Evolutionary conservation across 257 asterid species (phyloP), one percentile per base, ranked within the genome.

Genomic region (Verbena officinalis): DNA sequence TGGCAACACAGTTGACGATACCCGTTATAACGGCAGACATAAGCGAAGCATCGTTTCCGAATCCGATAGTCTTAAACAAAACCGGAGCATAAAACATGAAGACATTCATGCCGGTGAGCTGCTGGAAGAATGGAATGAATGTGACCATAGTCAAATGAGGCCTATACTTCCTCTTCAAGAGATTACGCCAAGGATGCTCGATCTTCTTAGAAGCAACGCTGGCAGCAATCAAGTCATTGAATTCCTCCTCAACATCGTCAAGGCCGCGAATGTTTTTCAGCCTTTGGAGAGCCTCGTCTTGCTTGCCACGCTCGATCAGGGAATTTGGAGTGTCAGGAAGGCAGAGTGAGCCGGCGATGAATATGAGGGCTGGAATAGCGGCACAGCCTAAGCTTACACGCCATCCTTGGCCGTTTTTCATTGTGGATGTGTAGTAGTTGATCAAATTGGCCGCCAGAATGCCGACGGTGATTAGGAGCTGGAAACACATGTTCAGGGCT

Each of bases 281-380:
- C 16, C 67, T 77, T n/a, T 9, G 5, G 19, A 52, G 53, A 34
- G 84, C 90, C 34, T 81, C 71, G 5, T 70, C 70, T 5, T 42
- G 6, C 9, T 13, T 73, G 12, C 81, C 88, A 6, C 84, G 82
- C 65, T 81, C 90, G 21, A 86, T 80, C 7, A 86, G 61, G 31
- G 90, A 83, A 46, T 86, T 86, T 0, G 90, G 94, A 0, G 94
- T 86, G 65, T 86, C 94, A 1, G 88, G 84, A 31, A 86, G 86
- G 27, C 49, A 72, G 2, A 72, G 9, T 0, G 90, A 79, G 5
- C 90, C 88, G 0, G 62, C 5, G 0, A 75, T 58, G 81, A 86
- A 75, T 13, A 81, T 5, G 0, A 73, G 0, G 1, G 84, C 90
- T 1, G 83, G 86, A 2, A 81, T 53, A 1, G 59, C 74, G n/a